Conservation (phyloP, 2,329 filamentous ascomycete genomes). For the Botrytis aclada region DNA sequence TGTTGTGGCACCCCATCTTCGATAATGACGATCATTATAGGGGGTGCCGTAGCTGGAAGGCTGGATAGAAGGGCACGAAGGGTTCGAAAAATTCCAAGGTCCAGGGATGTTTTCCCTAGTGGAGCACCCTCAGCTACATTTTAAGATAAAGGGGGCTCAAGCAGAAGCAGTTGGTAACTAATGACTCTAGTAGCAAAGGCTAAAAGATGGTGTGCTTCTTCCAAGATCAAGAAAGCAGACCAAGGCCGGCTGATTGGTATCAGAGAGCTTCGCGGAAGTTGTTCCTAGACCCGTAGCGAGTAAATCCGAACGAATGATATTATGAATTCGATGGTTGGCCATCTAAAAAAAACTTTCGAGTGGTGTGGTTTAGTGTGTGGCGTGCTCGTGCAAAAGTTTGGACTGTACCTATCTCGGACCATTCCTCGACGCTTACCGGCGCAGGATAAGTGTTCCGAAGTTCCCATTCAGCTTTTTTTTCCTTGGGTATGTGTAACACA, state of each 20-base stretch:
- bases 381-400: constrained; percentile 2
- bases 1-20: constrained; percentile 16
- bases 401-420: neutral
- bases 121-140: constrained; percentile 7
- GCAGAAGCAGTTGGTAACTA: neutral
- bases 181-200: neutral
- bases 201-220: neutral
- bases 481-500: neutral
- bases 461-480: neutral
- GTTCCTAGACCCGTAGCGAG: constrained; percentile 6
- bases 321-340: neutral
- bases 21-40: constrained; percentile 16
- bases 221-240: constrained; percentile 6
- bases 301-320: constrained; percentile 5
- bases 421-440: neutral
- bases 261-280: constrained; percentile 11
- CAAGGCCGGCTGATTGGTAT: constrained; percentile 1
- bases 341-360: constrained; percentile 1
- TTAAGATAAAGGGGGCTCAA: constrained; percentile 14
- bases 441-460: constrained; percentile 5
- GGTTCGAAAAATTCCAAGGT: neutral
- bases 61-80: neutral
- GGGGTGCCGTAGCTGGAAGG: constrained; percentile 6
- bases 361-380: constrained; percentile 1
- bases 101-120: neutral